These are phyloP conservation scores for Diaporthe longicolla DNA, from an alignment of 2,329 filamentous ascomycete genomes.

Conservation along the genomic window DNA sequence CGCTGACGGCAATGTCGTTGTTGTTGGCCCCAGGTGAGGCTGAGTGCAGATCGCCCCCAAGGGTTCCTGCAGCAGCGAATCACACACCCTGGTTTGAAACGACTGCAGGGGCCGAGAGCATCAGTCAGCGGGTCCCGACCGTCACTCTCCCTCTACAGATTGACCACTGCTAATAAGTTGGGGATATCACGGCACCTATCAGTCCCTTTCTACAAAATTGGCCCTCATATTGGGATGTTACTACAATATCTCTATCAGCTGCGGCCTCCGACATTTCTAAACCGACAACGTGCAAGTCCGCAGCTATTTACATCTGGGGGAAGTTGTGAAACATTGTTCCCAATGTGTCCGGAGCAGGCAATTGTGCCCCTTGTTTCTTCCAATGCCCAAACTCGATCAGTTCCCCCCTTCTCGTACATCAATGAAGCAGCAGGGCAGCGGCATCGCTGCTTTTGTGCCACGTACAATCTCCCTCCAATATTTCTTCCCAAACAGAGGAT, in stretches of 20 bases:
- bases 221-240: not conserved
- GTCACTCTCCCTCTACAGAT: not conserved
- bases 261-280: not conserved
- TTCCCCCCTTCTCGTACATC: not conserved
- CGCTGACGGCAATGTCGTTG: constrained; percentile 34
- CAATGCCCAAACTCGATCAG: not conserved
- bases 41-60: constrained; percentile 33
- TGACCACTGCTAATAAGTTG: not conserved
- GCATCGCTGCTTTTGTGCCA: too few relatives aligned
- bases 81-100: constrained; percentile 26
- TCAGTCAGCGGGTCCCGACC: constrained; percentile 17
- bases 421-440: not conserved
- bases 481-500: not conserved
- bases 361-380: not conserved
- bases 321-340: not conserved
- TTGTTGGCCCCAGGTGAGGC: constrained; percentile 32
- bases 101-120: constrained; percentile 30
- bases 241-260: not conserved
- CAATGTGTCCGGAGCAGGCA: not conserved
- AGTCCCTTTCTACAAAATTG: not conserved
- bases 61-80: constrained; percentile 24
- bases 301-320: too few relatives aligned
- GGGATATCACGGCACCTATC: not conserved
- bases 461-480: not conserved
- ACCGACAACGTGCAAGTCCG: not conserved